A percentile compares a stretch with the other conserved stretches of the same genome.
Conservation (phyloP, 2,329 filamentous ascomycete species). For the Magnaporthiopsis rhizophila region DNA sequence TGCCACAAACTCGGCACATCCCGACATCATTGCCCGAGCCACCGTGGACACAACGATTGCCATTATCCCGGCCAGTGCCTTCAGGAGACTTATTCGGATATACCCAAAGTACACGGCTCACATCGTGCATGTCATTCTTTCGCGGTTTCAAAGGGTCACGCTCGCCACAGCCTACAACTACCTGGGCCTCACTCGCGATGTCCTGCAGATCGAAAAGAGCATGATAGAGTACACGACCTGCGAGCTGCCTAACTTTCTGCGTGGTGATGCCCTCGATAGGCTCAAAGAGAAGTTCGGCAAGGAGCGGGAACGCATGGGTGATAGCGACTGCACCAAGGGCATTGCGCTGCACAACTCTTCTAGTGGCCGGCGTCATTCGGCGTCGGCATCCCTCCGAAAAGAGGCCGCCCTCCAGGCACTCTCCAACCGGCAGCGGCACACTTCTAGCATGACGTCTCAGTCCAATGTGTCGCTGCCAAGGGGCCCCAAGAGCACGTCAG, state of each 20-base stretch:
- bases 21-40: conserved; percentile 92
- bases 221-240: conserved; percentile 92
- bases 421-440: conserved; percentile 34
- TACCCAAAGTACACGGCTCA: conserved; percentile 96
- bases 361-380: conserved; percentile 57
- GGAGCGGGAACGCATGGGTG: conserved; percentile 73
- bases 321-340: conserved; percentile 79
- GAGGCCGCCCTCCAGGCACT: conserved; percentile 69
- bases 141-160: conserved; percentile 87
- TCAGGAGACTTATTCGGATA: conserved; percentile 81
- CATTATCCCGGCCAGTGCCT: conserved; percentile 94
- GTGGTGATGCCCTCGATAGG: conserved; percentile 72
- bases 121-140: conserved; percentile 95
- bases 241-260: conserved; percentile 83
- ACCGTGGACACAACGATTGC: conserved; percentile 97
- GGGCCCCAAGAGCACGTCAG: conserved; percentile 41
- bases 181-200: conserved; percentile 83
- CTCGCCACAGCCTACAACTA: conserved; percentile 93
- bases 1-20: conserved; percentile 72
- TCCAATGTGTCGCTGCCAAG: conserved; percentile 18
- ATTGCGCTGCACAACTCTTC: conserved; percentile 86
- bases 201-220: conserved; percentile 82
- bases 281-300: conserved; percentile 88
- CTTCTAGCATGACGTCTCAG: conserved; percentile 31
- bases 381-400: conserved; percentile 67